phyloP scores from a whole-genome alignment of 2,329 filamentous ascomycete genomes.

The Trichoderma simmonsii region DNA sequence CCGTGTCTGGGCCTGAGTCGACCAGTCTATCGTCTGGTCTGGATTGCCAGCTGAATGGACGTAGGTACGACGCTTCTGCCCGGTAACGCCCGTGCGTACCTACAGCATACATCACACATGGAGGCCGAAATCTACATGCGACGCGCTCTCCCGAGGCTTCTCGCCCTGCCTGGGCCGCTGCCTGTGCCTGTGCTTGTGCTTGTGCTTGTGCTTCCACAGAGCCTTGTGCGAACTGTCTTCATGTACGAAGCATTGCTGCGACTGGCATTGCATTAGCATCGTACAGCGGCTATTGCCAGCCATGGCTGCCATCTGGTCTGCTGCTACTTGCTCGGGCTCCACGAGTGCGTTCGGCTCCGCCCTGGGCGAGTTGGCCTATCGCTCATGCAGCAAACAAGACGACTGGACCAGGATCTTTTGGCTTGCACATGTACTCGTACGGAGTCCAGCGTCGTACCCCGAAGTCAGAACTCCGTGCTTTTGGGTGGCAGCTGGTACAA shows the following conservation, averaged over 20 bases:
- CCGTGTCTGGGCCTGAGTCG: neutral
- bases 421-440: neutral
- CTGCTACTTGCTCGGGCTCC: neutral
- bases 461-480: neutral
- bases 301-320: neutral
- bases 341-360: conserved; percentile 1
- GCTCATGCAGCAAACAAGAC: neutral
- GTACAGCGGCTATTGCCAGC: neutral
- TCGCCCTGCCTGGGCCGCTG: neutral
- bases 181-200: neutral
- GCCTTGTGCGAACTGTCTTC: neutral
- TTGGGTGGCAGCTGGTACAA: neutral
- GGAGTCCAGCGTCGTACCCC: neutral
- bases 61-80: neutral
- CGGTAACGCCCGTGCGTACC: neutral
- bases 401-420: neutral
- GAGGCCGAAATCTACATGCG: neutral
- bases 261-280: neutral
- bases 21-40: neutral
- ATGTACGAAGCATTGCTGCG: neutral
- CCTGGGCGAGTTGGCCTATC: conserved; percentile 1
- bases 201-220: neutral
- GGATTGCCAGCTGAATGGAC: neutral
- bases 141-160: neutral
- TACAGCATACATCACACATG: neutral